Percentiles rank a stretch among this genome's conserved stretches.
These are phyloP conservation scores for Papilionanthe hybrid DNA, from an alignment of 116 monocot species.

Conservation along the genomic window DNA sequence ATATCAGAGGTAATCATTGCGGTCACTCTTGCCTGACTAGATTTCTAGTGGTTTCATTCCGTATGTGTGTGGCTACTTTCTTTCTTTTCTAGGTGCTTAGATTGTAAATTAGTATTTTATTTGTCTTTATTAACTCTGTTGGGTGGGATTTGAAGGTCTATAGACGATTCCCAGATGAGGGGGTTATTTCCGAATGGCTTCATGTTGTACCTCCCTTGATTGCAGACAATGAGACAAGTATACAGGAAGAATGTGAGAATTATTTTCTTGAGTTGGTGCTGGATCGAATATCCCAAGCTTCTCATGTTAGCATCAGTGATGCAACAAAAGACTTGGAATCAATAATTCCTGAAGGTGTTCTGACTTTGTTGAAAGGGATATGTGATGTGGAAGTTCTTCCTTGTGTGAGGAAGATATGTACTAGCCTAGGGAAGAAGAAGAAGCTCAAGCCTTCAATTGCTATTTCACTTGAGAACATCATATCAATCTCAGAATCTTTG, in stretches of 20 bases:
- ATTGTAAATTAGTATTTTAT: neutral
- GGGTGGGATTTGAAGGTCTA: slow-evolving; percentile 46
- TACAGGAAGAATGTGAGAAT: slow-evolving; percentile 93
- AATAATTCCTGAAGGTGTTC: slow-evolving; percentile 44
- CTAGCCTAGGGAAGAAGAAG: slow-evolving; percentile 93
- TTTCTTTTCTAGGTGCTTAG: neutral
- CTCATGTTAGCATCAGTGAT: slow-evolving; percentile 14
- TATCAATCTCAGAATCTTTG: slow-evolving; percentile 63
- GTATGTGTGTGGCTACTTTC: neutral
- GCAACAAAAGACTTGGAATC: slow-evolving; percentile 31
- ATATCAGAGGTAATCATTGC: slow-evolving; percentile 64
- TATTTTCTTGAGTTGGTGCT: slow-evolving; percentile 91
- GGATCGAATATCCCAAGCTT: slow-evolving; percentile 53
- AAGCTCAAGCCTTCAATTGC: slow-evolving; percentile 58
- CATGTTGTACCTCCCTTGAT: slow-evolving; percentile 73
- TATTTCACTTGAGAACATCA: slow-evolving; percentile 70
- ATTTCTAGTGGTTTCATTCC: neutral
- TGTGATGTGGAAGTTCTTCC: slow-evolving; percentile 71
- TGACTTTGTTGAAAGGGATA: slow-evolving; percentile 60
- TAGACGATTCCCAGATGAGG: slow-evolving; percentile 58
- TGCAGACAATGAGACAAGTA: slow-evolving; percentile 80
- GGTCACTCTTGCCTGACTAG: neutral
- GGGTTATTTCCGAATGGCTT: slow-evolving; percentile 76
- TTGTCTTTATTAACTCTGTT: slow-evolving; percentile 7
- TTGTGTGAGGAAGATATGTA: slow-evolving; percentile 74